Evolutionary conservation across 1,284 basidiomycete species (phyloP), one percentile per base, ranked within the genome.

Genomic region (Ustilago bromivora): DNA sequence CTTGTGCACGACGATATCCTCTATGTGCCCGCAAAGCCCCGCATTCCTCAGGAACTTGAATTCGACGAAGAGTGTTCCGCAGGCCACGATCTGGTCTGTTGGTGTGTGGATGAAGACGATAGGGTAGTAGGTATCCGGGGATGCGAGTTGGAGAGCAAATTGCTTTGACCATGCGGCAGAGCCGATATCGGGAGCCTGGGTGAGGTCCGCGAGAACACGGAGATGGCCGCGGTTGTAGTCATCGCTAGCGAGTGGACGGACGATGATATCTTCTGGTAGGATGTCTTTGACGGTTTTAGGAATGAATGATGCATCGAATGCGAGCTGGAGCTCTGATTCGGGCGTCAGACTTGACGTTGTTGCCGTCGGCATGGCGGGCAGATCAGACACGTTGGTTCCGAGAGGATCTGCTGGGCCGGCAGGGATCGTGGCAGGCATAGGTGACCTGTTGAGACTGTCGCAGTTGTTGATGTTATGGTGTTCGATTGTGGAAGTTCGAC

Each of bases 1-100:
- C 87, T 92, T 91, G 87, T 94, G 92, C 4, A 98, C 96, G 1
- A 94, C 95, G 76, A 99, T 98, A 85, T 99, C 96, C 87, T 99
- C 96, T 73, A 99, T 96, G 85, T 99, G 96, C 0, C 95, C 96
- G 10, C 94, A 93, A 65, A 89, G 89, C 23, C 94, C 94, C 17
- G 92, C 88, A 9, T 90, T 90, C 31, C 95, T 90, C 28, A 95
- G 88, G 89, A 98, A 98, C 89, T 99, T 98, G 88, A 92, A 92
- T 87, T 98, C 95, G 72, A 96, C 87, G 84, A 98, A 91, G 57
- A 97, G 88, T 8, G 92, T 91, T 15, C 95, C 96, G 28, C 92
- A 91, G 32, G 90, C 95, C 47, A 96, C 92, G 83, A 99, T 91
- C 76, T 89, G 88, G 88, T 97, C 94, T 0, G 91, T 90, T 12